These are phyloP conservation scores for Nannochloris sp. DNA, from an alignment of 139 green algal genomes.

Conservation along the genomic window DNA sequence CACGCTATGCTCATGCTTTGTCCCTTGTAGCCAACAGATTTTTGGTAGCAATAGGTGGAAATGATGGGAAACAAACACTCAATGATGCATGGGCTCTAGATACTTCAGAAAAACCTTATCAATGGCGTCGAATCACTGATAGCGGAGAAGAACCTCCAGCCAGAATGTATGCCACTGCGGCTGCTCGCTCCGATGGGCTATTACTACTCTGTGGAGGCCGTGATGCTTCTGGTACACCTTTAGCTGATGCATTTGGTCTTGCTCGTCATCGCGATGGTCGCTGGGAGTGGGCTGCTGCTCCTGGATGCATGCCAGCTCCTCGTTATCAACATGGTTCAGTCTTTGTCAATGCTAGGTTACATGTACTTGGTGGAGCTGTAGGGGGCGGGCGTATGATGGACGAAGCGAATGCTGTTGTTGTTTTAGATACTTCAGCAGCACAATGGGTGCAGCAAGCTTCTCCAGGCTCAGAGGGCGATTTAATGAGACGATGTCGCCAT, in stretches of 20 bases:
- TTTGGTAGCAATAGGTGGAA: slow-evolving; percentile 93
- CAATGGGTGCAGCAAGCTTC: slow-evolving; percentile 17
- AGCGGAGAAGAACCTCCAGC: slow-evolving; percentile 69
- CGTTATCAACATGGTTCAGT: slow-evolving; percentile 95
- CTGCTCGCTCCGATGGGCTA: slow-evolving; percentile 84
- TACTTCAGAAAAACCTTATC: slow-evolving; percentile 98
- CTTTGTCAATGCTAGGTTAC: slow-evolving; percentile 89
- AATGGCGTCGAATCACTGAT: slow-evolving; percentile 87
- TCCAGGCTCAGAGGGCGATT: slow-evolving; percentile 4
- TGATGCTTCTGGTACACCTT: slow-evolving; percentile 65
- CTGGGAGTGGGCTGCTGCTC: slow-evolving; percentile 98
- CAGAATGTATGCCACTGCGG: slow-evolving; percentile 96
- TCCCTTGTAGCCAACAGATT: slow-evolving; percentile 95
- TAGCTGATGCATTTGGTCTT: slow-evolving; percentile 92
- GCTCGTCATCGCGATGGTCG: slow-evolving; percentile 93
- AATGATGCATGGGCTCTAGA: slow-evolving; percentile 93
- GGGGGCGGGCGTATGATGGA: slow-evolving; percentile 95
- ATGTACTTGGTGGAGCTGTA: slow-evolving; percentile 92
- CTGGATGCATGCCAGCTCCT: slow-evolving; percentile 79
- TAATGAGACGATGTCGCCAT: slow-evolving; percentile 63
- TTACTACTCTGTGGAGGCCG: slow-evolving; percentile 92
- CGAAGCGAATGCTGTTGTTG: slow-evolving; percentile 62
- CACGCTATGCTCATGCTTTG: slow-evolving; percentile 93
- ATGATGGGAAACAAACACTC: slow-evolving; percentile 88
- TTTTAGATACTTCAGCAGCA: slow-evolving; percentile 83